phyloP scores from a whole-genome alignment of 164 flowering plant genomes.

The Tetrastigma voinierianum region DNA sequence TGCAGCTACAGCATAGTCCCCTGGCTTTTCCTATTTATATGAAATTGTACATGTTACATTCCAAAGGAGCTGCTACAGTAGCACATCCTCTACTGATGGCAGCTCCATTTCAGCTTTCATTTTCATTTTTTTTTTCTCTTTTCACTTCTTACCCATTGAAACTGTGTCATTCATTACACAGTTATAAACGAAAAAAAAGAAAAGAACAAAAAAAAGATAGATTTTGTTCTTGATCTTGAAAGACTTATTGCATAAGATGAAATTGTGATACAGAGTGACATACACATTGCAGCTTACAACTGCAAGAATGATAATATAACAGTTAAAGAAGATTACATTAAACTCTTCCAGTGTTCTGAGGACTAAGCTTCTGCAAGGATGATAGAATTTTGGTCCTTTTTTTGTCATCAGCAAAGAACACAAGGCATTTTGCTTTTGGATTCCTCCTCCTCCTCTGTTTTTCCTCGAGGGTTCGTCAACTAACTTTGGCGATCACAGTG shows the following conservation, averaged over 20 bases:
- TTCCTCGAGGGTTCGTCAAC: background rate
- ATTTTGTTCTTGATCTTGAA: no score
- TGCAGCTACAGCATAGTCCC: constrained; percentile 72
- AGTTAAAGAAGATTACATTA: background rate
- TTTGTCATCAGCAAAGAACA: background rate
- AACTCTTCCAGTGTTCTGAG: background rate
- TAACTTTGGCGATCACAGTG: background rate
- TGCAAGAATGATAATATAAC: background rate
- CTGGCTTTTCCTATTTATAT: no score
- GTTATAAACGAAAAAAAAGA: no score
- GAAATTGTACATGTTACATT: no score
- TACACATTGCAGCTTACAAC: constrained; percentile 3
- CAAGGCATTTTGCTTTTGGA: background rate
- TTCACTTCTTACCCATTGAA: no score
- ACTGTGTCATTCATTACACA: no score
- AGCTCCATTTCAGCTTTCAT: no score
- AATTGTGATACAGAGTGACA: background rate
- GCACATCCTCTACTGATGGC: no score
- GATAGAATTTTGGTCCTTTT: background rate
- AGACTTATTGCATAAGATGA: background rate
- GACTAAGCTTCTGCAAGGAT: background rate
- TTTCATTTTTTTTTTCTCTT: no score
- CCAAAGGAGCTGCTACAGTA: no score
- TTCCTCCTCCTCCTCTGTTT: background rate
- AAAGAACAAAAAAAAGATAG: no score